These are phyloP conservation scores for Penicillium hesseltinei DNA, from an alignment of 2,329 filamentous ascomycete genomes.

Conservation along the genomic window DNA sequence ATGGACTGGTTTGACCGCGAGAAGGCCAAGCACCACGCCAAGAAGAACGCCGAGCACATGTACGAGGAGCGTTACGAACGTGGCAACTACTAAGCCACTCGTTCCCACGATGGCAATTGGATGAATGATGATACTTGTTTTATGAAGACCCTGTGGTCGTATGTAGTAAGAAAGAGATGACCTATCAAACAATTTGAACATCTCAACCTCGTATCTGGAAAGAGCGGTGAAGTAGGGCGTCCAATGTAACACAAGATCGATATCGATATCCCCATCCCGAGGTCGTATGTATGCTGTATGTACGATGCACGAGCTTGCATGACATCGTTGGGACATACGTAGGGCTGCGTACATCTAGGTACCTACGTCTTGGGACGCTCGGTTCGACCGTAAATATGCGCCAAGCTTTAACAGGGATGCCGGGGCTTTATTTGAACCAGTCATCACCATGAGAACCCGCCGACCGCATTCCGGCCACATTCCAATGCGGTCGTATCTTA, in stretches of 20 bases:
- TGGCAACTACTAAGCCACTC: constrained; percentile 49
- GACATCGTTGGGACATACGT: constrained; percentile 3
- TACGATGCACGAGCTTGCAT: not conserved
- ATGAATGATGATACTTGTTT: constrained; percentile 6
- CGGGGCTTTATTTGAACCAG: constrained; percentile 15
- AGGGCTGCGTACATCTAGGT: not conserved
- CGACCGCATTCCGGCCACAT: constrained; percentile 22
- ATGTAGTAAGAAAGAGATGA: not conserved
- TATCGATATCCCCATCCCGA: not conserved
- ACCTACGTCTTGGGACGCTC: not conserved
- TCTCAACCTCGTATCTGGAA: not conserved
- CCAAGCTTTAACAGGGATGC: constrained; percentile 9
- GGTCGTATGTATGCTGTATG: not conserved
- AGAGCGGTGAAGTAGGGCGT: constrained; percentile 1
- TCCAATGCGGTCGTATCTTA: constrained; percentile 15
- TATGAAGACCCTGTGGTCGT: not conserved
- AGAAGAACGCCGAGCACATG: constrained; percentile 57
- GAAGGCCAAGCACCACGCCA: constrained; percentile 59
- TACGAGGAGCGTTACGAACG: constrained; percentile 63
- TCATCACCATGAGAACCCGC: constrained; percentile 23
- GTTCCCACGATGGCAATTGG: not conserved
- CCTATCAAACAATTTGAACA: not conserved
- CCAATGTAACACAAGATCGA: not conserved
- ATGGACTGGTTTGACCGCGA: constrained; percentile 59
- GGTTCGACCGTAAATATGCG: constrained; percentile 1